phyloP scores from a whole-genome alignment of 176 grass and related monocot species.

The Cocos nucifera region DNA sequence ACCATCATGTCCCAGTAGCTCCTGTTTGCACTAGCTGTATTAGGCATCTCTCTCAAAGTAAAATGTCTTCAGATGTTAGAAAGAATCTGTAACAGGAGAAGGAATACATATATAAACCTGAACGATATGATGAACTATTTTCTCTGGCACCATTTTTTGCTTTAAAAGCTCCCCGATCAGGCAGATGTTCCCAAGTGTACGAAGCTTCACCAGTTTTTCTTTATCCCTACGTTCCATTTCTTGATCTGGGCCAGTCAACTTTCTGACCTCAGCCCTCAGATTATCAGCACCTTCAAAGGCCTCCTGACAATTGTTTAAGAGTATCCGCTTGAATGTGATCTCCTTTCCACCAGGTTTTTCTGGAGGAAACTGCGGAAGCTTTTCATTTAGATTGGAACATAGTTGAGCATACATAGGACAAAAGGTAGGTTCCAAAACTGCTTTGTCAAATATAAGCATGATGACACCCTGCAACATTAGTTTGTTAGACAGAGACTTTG shows the following conservation, averaged over 20 bases:
- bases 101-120: conserved; percentile 32
- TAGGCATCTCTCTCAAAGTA: neutral
- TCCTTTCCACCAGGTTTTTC: conserved; percentile 64
- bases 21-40: conserved; percentile 27
- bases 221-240: conserved; percentile 64
- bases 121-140: conserved; percentile 94
- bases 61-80: too few species aligned
- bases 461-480: conserved; percentile 56
- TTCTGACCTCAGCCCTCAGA: conserved; percentile 48
- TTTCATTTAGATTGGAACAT: conserved; percentile 69
- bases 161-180: conserved; percentile 85
- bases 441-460: conserved; percentile 78
- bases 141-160: conserved; percentile 91
- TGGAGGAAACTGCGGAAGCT: conserved; percentile 45
- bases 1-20: conserved; percentile 57
- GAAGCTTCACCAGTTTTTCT: conserved; percentile 58
- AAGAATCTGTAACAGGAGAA: too few species aligned
- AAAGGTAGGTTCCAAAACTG: conserved; percentile 84
- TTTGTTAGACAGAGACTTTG: conserved; percentile 3
- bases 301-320: conserved; percentile 87
- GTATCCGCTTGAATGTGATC: conserved; percentile 72
- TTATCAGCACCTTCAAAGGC: conserved; percentile 66
- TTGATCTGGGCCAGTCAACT: conserved; percentile 59
- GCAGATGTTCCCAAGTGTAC: conserved; percentile 75
- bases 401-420: conserved; percentile 87